Evolutionary conservation across 257 asterid genomes (phyloP).

Genomic region (Penstemon eatonii): DNA sequence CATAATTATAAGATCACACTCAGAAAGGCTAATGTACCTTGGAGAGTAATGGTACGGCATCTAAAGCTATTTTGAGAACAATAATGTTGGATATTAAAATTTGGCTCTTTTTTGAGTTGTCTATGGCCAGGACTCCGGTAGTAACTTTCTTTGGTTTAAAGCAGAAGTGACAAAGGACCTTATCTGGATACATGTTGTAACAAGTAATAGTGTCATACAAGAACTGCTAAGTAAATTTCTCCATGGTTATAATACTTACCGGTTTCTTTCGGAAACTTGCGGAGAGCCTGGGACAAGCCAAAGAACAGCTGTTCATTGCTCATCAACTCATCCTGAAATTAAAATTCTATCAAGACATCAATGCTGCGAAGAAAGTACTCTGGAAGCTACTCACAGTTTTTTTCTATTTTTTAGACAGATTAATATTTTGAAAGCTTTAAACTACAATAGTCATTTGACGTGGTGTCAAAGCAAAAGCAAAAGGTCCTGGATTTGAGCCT

Average conservation of each 20-base stretch:
- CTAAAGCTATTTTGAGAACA: conserved; percentile 92
- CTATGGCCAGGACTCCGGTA: conserved; percentile 64
- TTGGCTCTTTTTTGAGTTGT: conserved; percentile 80
- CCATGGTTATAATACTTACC: conserved; percentile 44
- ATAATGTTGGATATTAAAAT: conserved; percentile 81
- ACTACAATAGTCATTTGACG: conserved; percentile 1
- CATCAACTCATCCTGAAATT: conserved; percentile 89
- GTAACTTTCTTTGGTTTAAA: conserved; percentile 89
- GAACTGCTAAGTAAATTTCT: conserved; percentile 21
- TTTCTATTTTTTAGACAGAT: conserved; percentile 15
- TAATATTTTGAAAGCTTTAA: conserved; percentile 9
- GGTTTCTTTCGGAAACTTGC: conserved; percentile 94
- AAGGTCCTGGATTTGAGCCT: conserved; percentile 10
- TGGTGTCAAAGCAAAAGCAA: not conserved
- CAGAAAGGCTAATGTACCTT: conserved; percentile 51
- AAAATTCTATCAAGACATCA: conserved; percentile 15
- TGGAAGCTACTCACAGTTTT: conserved; percentile 1
- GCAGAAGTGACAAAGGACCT: conserved; percentile 98
- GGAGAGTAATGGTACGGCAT: conserved; percentile 88
- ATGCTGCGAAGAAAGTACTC: conserved; percentile 20
- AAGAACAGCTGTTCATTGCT: conserved; percentile 92
- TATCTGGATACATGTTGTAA: conserved; percentile 54
- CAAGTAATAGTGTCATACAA: conserved; percentile 23
- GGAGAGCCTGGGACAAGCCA: conserved; percentile 97
- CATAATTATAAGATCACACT: conserved; percentile 8